These are phyloP conservation scores for Leccinum griseonigrum DNA, from an alignment of 1,284 basidiomycete genomes.

Conservation along the genomic window DNA sequence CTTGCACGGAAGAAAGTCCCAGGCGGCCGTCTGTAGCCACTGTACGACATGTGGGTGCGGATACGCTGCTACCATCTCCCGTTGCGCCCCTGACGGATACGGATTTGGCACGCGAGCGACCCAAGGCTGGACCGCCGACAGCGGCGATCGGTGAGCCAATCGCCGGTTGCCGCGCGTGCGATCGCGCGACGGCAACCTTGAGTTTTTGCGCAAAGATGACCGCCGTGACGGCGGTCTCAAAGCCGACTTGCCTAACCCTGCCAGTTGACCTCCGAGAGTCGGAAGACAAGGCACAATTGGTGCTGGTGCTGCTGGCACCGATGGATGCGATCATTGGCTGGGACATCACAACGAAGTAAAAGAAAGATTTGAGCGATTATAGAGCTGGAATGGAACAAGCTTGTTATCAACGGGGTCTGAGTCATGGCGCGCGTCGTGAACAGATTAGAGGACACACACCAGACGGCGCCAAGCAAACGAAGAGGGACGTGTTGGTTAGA, in stretches of 20 bases:
- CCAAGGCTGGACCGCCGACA: neutral
- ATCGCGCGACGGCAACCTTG: slow-evolving; percentile 19
- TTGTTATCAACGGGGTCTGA: neutral
- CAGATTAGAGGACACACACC: slow-evolving; percentile 8
- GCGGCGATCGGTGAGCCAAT: neutral
- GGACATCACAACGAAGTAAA: slow-evolving; percentile 4
- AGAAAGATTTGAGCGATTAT: neutral
- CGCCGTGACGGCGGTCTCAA: slow-evolving; percentile 24
- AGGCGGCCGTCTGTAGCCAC: slow-evolving; percentile 3
- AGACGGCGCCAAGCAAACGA: neutral
- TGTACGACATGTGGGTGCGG: neutral
- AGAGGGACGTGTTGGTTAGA: neutral
- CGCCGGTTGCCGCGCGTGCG: slow-evolving; percentile 2
- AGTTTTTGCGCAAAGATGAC: slow-evolving; percentile 26
- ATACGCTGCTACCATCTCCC: neutral
- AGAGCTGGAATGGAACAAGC: neutral
- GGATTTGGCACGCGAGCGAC: slow-evolving; percentile 6
- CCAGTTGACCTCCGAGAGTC: neutral
- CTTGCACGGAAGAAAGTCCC: neutral
- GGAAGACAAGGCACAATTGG: neutral
- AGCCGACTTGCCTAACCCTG: slow-evolving; percentile 17
- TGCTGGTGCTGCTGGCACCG: neutral
- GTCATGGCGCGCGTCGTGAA: slow-evolving; percentile 7
- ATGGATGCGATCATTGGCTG: slow-evolving; percentile 1
- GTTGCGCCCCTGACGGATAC: neutral